Conservation (phyloP, 1,284 basidiomycete species). For the Agaricales sp. region DNA sequence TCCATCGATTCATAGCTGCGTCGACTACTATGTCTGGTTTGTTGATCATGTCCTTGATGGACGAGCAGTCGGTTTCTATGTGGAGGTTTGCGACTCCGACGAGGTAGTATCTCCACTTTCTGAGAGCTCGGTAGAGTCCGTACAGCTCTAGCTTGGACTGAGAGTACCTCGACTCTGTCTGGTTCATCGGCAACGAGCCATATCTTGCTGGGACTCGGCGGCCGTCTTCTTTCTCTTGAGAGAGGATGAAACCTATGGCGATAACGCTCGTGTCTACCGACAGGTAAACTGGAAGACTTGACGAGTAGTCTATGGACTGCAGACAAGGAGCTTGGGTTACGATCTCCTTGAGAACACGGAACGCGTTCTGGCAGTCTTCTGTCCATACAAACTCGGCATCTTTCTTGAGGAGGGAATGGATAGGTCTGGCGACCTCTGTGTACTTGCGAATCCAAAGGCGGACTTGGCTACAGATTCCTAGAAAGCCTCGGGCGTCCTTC, state of each 20-base stretch:
- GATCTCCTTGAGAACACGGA: not conserved
- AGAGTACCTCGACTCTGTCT: not conserved
- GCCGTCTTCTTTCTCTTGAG: not conserved
- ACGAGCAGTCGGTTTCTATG: slow-evolving; percentile 12
- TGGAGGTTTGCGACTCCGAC: not conserved
- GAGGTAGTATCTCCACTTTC: not conserved
- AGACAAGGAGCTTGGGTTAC: not conserved
- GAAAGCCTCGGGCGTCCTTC: slow-evolving; percentile 12
- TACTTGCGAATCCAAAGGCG: slow-evolving; percentile 11
- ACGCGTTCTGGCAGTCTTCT: not conserved
- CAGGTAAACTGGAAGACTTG: not conserved
- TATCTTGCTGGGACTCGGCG: not conserved
- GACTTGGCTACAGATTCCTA: slow-evolving; percentile 13
- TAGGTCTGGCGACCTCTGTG: slow-evolving; percentile 6
- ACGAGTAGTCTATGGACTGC: not conserved
- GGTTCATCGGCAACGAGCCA: not conserved
- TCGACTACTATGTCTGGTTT: slow-evolving; percentile 12
- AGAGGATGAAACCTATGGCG: not conserved
- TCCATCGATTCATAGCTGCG: slow-evolving; percentile 15
- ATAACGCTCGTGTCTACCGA: not conserved
- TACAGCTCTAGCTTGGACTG: not conserved
- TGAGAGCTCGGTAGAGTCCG: too few species aligned
- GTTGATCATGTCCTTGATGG: slow-evolving; percentile 14
- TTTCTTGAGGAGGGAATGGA: slow-evolving; percentile 1
- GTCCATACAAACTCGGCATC: not conserved